These are phyloP conservation scores for Colletotrichum sp. DNA, from an alignment of 2,329 filamentous ascomycete species.

Conservation along the genomic window DNA sequence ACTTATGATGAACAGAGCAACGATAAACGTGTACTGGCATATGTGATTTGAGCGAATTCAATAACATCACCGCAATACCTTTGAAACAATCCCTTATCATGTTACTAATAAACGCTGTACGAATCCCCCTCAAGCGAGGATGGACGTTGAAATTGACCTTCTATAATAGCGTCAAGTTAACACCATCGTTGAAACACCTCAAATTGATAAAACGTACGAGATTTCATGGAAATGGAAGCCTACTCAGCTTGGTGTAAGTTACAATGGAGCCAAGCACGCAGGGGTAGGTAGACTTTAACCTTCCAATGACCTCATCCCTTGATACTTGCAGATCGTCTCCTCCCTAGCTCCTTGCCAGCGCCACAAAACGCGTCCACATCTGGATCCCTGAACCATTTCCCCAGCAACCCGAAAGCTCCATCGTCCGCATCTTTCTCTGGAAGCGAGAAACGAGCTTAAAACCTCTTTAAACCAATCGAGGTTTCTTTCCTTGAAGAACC, in stretches of 20 bases:
- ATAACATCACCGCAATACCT: rapidly evolving
- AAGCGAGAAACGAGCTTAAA: neutral
- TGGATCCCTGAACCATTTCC: neutral
- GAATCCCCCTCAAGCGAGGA: neutral
- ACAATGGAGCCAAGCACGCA: rapidly evolving
- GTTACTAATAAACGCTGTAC: neutral
- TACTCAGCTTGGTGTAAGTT: no score
- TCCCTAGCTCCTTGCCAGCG: neutral
- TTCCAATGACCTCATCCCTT: neutral
- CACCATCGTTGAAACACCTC: no score
- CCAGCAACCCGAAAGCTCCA: rapidly evolving
- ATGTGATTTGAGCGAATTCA: neutral
- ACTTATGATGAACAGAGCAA: neutral
- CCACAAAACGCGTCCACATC: neutral
- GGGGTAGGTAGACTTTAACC: neutral
- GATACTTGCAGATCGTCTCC: neutral
- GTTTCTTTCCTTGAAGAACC: neutral
- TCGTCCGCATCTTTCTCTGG: neutral
- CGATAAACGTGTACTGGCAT: neutral
- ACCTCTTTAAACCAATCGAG: no score
- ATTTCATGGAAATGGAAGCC: no score
- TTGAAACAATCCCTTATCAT: no score
- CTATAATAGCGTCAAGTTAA: neutral
- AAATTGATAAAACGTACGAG: no score
- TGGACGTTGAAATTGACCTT: neutral